Base-by-base conservation (phyloP, 441 rosid genomes). In the Adansonia gregorii region DNA sequence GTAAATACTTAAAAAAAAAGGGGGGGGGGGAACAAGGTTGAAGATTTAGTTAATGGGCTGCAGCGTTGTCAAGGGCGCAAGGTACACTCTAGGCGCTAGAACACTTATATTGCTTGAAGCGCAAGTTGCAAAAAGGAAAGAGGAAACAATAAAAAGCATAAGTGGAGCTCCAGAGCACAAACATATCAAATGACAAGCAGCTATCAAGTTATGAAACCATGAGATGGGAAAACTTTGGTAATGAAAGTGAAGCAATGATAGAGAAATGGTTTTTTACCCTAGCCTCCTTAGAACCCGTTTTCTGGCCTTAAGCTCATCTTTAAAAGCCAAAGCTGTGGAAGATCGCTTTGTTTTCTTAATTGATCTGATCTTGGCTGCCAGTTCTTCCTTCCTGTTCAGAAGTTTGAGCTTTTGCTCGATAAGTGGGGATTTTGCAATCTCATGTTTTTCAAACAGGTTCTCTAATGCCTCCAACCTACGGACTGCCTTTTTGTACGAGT, bases 301-400 rank as follows among this genome's bases (percentile, higher is more conserved):
- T 83, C 98, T 89, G 52, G 98, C 98, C 86, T 92, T 96, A 19
- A 96, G 98, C 83, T 96, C 99, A 82, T 94, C 99, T 86, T 96
- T 94, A 81, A 96, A 96, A 24, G 97, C 99, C 88, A 96, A 86
- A 31, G 86, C 82, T 54, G 95, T 84, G 78, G 98, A 91, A 74
- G 91, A 89, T 66, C 93, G 89, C 88, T 89, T 88, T 52, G 87
- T 81, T 86, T 87, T 96, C 88, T 85, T 96, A 78, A 93, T 87
- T 73, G 93, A 88, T 84, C 89, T 96, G 79, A 96, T 90, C 86
- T 88, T 94, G 68, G 97, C 85, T 0, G 82, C 86, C 82, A 96
- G 79, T 82, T 90, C 97, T 87, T 91, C 90, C 86, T 94, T 96
- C 81, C 77, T 87, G 85, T 90, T 91, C 51, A 94, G 84, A 67